Conservation (phyloP, 495 filamentous ascomycete genomes). For the Penicillium lagena region DNA sequence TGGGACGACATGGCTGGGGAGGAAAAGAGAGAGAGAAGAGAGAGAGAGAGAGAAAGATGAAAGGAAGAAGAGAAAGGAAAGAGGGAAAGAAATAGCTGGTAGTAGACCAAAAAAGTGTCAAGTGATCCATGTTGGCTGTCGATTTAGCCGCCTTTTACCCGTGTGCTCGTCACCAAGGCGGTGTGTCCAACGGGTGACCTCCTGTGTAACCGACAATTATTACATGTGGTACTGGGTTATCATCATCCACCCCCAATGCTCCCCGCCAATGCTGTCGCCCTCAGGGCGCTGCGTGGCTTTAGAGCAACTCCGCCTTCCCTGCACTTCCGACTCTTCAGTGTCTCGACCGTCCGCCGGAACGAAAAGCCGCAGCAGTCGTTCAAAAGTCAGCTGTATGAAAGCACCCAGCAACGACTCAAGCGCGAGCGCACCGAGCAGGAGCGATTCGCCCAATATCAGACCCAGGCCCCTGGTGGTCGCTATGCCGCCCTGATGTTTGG, state of each 20-base stretch:
- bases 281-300: constrained; percentile 16
- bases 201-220: constrained; percentile 16
- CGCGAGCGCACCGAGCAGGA: constrained; percentile 66
- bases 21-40: constrained; percentile 1
- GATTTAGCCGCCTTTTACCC: constrained; percentile 16
- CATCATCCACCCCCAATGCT: constrained; percentile 9
- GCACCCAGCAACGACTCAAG: constrained; percentile 67
- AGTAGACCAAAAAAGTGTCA: not conserved
- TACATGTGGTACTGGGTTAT: not conserved
- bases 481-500: constrained; percentile 59
- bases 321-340: constrained; percentile 17
- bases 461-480: constrained; percentile 45
- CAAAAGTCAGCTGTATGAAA: constrained; percentile 82
- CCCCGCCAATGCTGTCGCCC: constrained; percentile 6
- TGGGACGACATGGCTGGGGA: constrained; percentile 2
- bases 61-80: not conserved
- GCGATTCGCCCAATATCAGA: constrained; percentile 52
- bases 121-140: constrained; percentile 4
- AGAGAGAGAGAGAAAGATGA: not conserved
- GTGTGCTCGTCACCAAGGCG: not conserved
- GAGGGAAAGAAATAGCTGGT: not conserved
- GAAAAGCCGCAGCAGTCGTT: constrained; percentile 49
- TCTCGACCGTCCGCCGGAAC: constrained; percentile 16
- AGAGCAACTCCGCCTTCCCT: constrained; percentile 4
- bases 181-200: no score